Conservation (phyloP, 1,284 basidiomycete species). For the Tetrapyrgos nigripes region DNA sequence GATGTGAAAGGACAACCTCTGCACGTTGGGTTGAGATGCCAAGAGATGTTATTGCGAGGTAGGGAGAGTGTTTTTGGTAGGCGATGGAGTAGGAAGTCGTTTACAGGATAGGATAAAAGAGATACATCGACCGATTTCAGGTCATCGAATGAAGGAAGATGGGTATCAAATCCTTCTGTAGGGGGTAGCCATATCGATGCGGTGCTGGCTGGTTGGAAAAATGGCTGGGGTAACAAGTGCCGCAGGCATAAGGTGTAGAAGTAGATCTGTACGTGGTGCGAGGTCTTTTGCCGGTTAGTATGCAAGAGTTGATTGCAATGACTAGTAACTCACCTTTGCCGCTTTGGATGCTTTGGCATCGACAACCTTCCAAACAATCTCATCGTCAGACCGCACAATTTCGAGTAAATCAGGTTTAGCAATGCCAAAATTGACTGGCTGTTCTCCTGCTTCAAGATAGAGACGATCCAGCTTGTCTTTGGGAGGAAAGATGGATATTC, state of each 20-base stretch:
- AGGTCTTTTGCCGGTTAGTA: slow-evolving; percentile 43
- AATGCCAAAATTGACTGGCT: slow-evolving; percentile 49
- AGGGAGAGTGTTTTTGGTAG: slow-evolving; percentile 44
- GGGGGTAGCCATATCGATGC: slow-evolving; percentile 54
- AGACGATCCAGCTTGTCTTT: slow-evolving; percentile 36
- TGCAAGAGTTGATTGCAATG: background rate
- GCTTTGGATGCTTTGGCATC: slow-evolving; percentile 54
- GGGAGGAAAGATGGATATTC: slow-evolving; percentile 49
- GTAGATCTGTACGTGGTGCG: slow-evolving; percentile 57
- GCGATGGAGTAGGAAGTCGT: slow-evolving; percentile 45
- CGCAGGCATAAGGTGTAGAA: slow-evolving; percentile 53
- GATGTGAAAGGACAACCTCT: slow-evolving; percentile 45
- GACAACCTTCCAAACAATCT: slow-evolving; percentile 56
- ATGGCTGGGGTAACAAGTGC: slow-evolving; percentile 40
- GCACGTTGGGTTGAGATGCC: slow-evolving; percentile 56
- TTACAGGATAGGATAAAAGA: slow-evolving; percentile 43
- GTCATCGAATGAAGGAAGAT: slow-evolving; percentile 40
- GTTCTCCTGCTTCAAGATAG: slow-evolving; percentile 35
- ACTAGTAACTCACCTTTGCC: slow-evolving; percentile 41
- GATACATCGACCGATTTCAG: slow-evolving; percentile 44
- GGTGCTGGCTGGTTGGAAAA: slow-evolving; percentile 39
- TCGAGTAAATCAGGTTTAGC: slow-evolving; percentile 56
- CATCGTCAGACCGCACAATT: slow-evolving; percentile 42
- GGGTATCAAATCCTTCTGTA: slow-evolving; percentile 36
- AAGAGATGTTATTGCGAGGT: slow-evolving; percentile 40